Evolutionary conservation across 139 green algal genomes (phyloP).

Genomic region (Volvox reticuliferus): DNA sequence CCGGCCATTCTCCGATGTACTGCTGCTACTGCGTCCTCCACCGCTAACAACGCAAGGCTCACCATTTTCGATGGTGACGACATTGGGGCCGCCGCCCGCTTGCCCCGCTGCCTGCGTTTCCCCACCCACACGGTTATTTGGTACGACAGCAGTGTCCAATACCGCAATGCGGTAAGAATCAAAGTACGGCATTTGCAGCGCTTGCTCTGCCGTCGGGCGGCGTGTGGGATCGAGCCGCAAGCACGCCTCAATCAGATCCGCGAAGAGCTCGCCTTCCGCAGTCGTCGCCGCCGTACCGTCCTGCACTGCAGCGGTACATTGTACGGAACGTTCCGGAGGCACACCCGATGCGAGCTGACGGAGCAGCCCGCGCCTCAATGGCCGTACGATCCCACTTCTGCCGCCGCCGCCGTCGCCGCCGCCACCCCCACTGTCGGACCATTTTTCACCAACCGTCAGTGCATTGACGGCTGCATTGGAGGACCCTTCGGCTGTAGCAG

Average conservation of each 20-base stretch:
- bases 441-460: neutral
- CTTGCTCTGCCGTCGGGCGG: neutral
- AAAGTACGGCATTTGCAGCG: constrained; percentile 42
- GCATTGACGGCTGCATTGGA: neutral
- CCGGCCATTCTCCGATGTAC: no score
- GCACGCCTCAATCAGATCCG: constrained; percentile 4
- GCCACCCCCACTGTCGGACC: neutral
- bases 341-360: neutral
- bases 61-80: no score
- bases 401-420: neutral
- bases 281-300: neutral
- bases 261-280: neutral
- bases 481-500: neutral
- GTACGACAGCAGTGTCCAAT: no score
- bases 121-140: no score
- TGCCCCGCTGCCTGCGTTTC: no score
- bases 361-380: neutral
- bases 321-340: neutral
- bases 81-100: no score
- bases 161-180: no score
- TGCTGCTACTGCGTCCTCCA: no score
- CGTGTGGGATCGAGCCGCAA: neutral
- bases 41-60: no score
- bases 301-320: neutral
- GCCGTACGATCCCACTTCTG: no score